These are phyloP conservation scores for Penicillium olsonii DNA, from an alignment of 2,329 filamentous ascomycete genomes.

Conservation along the genomic window DNA sequence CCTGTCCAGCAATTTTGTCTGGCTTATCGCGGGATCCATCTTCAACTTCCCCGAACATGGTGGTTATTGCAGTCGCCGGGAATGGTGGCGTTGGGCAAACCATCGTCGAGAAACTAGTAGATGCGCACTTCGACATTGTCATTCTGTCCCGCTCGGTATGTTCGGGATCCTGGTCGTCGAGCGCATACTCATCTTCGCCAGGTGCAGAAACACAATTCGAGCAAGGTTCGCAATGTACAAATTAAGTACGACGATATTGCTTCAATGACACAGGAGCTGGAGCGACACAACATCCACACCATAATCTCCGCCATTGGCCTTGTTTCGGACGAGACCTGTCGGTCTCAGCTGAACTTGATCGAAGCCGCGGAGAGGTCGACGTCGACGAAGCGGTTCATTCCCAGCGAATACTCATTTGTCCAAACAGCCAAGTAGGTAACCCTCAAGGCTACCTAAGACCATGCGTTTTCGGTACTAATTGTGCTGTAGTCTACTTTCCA, in stretches of 20 bases:
- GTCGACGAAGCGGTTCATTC: constrained; percentile 44
- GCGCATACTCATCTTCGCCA: background rate
- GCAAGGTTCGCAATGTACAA: constrained; percentile 19
- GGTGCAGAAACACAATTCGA: constrained; percentile 7
- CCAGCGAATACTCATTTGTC: constrained; percentile 46
- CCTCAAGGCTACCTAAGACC: background rate
- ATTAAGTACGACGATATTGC: constrained; percentile 39
- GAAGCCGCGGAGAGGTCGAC: constrained; percentile 44
- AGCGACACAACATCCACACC: constrained; percentile 46
- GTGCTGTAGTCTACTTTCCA: constrained; percentile 24
- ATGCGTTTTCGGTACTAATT: background rate
- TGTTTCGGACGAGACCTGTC: constrained; percentile 27
- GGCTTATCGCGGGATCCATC: no score
- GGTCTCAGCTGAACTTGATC: constrained; percentile 48
- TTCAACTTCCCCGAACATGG: constrained; percentile 30
- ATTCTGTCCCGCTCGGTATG: constrained; percentile 46
- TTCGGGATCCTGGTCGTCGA: background rate
- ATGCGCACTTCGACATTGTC: constrained; percentile 40
- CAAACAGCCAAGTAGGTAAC: constrained; percentile 32
- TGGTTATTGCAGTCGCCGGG: constrained; percentile 49
- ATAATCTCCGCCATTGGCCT: constrained; percentile 48
- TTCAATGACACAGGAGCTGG: constrained; percentile 28
- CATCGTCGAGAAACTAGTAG: constrained; percentile 47
- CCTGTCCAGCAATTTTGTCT: no score
- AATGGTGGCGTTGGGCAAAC: constrained; percentile 50